Evolutionary conservation across 805 yeast genomes (phyloP).

Genomic region (Suhomyces vadensis): DNA sequence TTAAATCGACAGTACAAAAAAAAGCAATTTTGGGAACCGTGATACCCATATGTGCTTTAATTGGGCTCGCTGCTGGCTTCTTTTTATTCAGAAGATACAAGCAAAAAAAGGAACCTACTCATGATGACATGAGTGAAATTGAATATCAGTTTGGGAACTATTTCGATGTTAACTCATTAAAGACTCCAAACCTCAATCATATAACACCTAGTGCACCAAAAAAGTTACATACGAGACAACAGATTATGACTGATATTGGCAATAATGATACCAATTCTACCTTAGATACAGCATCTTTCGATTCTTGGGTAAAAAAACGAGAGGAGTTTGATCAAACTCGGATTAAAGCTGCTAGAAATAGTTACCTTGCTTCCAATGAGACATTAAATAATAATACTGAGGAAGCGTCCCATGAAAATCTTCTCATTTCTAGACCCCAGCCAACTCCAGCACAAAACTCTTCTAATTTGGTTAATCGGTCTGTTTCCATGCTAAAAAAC

Average conservation of each 20-base stretch:
- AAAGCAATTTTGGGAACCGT: conserved; percentile 42
- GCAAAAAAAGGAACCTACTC: conserved; percentile 10
- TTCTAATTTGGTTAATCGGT: conserved; percentile 11
- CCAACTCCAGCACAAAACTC: background rate
- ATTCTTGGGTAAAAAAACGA: conserved; percentile 54
- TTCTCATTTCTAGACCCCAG: background rate
- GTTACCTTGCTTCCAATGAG: conserved; percentile 34
- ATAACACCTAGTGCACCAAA: conserved; percentile 4
- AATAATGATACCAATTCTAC: conserved; percentile 37
- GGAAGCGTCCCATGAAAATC: background rate
- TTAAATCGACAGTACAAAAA: conserved; percentile 18
- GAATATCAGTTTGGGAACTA: conserved; percentile 35
- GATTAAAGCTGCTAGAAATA: conserved; percentile 18
- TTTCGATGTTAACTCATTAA: conserved; percentile 18
- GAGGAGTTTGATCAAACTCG: conserved; percentile 42
- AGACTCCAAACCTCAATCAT: conserved; percentile 4
- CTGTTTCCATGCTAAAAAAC: conserved; percentile 22
- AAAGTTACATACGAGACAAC: conserved; percentile 2
- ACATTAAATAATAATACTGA: conserved; percentile 14
- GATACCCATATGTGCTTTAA: conserved; percentile 31
- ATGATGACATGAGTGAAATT: conserved; percentile 24
- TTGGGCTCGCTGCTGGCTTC: conserved; percentile 17
- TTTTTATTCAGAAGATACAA: conserved; percentile 22
- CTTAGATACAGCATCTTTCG: conserved; percentile 49
- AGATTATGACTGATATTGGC: background rate